A percentile compares a stretch with the other conserved stretches of the same genome.
Conservation (phyloP, 345 rosid genomes). For the Murraya paniculata region DNA sequence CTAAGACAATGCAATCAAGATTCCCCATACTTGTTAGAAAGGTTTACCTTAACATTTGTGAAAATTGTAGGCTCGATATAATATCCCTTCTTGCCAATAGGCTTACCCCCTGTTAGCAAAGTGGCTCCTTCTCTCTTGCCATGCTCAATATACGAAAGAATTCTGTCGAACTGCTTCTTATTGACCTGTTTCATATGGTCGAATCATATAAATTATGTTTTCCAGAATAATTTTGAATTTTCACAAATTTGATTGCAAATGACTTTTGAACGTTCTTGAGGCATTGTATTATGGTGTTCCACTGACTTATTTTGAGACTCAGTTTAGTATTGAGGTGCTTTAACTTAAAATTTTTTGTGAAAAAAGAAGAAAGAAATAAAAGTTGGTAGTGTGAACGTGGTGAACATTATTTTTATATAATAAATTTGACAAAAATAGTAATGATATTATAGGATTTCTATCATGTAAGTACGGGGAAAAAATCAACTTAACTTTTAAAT, state of each 20-base stretch:
- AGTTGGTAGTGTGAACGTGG: no score
- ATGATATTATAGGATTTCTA: no score
- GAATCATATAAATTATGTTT: background rate
- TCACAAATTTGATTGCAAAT: background rate
- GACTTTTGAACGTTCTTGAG: background rate
- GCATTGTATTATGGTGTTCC: no score
- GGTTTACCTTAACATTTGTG: conserved; percentile 52
- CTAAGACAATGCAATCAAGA: background rate
- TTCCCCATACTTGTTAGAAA: background rate
- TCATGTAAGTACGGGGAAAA: no score
- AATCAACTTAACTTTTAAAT: no score
- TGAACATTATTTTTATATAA: no score
- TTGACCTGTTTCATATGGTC: conserved; percentile 39
- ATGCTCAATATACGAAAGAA: conserved; percentile 63
- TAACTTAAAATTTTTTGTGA: background rate
- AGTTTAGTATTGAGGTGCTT: no score
- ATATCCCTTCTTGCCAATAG: conserved; percentile 51
- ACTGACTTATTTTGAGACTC: no score
- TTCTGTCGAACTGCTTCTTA: conserved; percentile 52
- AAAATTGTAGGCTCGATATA: conserved; percentile 70
- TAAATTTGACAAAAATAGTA: no score
- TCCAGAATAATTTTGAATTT: background rate
- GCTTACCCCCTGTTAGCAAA: conserved; percentile 62
- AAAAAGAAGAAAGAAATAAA: no score
- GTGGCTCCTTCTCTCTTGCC: conserved; percentile 79